A percentile compares a stretch with the other conserved stretches of the same genome.
These are phyloP conservation scores for Pseudopithomyces maydicus DNA, from an alignment of 2,329 filamentous ascomycete genomes.

Conservation along the genomic window DNA sequence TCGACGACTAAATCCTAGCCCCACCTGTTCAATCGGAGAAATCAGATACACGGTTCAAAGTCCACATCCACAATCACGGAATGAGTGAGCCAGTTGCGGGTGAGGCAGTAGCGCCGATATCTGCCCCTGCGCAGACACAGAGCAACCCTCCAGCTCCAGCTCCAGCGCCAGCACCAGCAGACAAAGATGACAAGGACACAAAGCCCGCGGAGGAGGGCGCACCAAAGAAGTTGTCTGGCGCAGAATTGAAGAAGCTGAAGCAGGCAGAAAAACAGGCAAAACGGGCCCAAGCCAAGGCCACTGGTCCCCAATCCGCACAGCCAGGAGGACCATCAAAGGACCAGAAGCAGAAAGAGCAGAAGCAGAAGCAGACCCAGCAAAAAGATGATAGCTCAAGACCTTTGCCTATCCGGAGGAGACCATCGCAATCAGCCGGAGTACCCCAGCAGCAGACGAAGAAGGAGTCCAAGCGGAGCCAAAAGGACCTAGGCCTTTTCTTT, in stretches of 20 bases:
- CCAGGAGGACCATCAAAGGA: constrained; percentile 33
- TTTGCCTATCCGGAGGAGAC: constrained; percentile 37
- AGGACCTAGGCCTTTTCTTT: constrained; percentile 67
- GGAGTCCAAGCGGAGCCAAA: constrained; percentile 48
- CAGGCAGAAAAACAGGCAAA: constrained; percentile 92
- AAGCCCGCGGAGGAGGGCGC: constrained; percentile 23
- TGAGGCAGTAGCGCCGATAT: constrained; percentile 20
- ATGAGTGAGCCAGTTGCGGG: constrained; percentile 35
- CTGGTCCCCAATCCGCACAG: constrained; percentile 42
- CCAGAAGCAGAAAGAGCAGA: constrained; percentile 43
- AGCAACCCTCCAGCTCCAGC: constrained; percentile 14
- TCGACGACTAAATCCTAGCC: not conserved
- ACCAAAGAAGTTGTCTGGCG: constrained; percentile 66
- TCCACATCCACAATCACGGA: not conserved
- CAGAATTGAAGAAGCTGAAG: constrained; percentile 84
- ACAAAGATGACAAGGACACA: constrained; percentile 27
- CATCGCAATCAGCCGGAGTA: constrained; percentile 37
- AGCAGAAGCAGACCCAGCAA: constrained; percentile 40
- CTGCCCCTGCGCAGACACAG: constrained; percentile 14
- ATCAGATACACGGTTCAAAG: not conserved
- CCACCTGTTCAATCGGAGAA: not conserved
- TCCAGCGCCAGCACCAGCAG: constrained; percentile 16
- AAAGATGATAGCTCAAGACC: constrained; percentile 41
- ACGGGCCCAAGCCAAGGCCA: constrained; percentile 70
- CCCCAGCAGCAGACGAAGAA: constrained; percentile 36